Base-by-base conservation (phyloP, 441 rosid genomes). In the Eutrema salsugineum region DNA sequence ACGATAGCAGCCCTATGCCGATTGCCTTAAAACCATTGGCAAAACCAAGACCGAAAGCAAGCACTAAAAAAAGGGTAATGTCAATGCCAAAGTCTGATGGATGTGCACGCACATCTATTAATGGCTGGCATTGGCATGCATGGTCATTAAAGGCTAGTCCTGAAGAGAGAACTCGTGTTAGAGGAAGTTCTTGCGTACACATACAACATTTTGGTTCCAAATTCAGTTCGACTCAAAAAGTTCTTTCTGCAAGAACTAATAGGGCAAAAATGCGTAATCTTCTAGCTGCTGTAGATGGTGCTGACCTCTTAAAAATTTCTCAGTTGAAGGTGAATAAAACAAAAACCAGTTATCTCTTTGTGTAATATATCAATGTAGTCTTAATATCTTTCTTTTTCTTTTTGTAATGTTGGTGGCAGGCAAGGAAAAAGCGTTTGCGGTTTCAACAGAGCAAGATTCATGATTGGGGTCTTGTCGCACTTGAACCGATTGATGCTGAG, bases 381-480 rank as follows among this genome's bases (percentile, higher is more conserved):
- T 22, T 44, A 54, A 28, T 58, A 49, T 67, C 50, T 48, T 57
- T 54, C 22, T 42, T 42, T 68, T 15, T 32, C 0, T 27, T 42
- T 32, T 57, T 9, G 40, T 50, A 64, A 42, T 74, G 54, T 50
- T 5, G 80, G 60, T 72, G 77, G 58, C 73, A 96, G 99, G 98
- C 97, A 54, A 90, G 99, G 77, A 96, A 96, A 84, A 96, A 96
- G 71, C 91, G 80, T 16, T 79, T 96, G 55, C 84, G 94, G 76
- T 96, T 96, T 81, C 98, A 96, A 78, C 84, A 91, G 65, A 96
- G 98, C 83, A 96, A 88, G 71, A 96, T 96, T 77, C 99, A 96
- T 78, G 99, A 93, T 74, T 96, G 99, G 99, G 99, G 99, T 83
- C 92, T 96, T 79, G 82, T 93, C 71, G 98, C 98, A 5, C 83